phyloP scores from a whole-genome alignment of 495 filamentous ascomycete species.

The Endocarpon pusillum region DNA sequence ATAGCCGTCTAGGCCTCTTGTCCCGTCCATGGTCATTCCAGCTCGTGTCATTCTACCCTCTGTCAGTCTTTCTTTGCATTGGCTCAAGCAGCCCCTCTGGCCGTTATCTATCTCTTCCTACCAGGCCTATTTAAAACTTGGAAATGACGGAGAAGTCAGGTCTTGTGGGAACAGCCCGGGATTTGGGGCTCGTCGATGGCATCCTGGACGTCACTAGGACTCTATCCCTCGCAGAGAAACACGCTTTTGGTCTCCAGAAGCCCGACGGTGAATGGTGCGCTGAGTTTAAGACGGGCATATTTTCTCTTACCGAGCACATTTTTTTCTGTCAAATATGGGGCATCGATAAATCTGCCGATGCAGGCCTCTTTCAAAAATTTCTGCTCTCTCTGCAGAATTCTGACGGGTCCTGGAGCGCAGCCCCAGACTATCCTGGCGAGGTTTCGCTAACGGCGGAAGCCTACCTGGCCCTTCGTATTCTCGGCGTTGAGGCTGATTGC shows the following conservation, averaged over 20 bases:
- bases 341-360: slow-evolving; percentile 9
- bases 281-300: slow-evolving; percentile 17
- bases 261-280: slow-evolving; percentile 24
- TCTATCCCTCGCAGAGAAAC: background rate
- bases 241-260: slow-evolving; percentile 4
- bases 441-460: slow-evolving; percentile 21
- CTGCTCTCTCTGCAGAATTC: slow-evolving; percentile 15
- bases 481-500: slow-evolving; percentile 10
- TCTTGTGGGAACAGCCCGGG: no score
- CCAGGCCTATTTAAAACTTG: no score
- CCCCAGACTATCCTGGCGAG: slow-evolving; percentile 19
- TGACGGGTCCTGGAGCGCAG: slow-evolving; percentile 26
- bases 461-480: slow-evolving; percentile 25
- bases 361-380: slow-evolving; percentile 3
- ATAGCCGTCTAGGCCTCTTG: no score
- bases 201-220: background rate
- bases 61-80: no score
- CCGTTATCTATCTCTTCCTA: no score
- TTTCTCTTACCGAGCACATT: slow-evolving; percentile 22
- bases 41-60: no score
- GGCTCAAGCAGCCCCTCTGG: no score
- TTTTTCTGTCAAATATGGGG: slow-evolving; percentile 17
- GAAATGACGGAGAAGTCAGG: no score
- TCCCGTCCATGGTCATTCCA: no score
- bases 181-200: no score